Evolutionary conservation across 2,329 filamentous ascomycete species (phyloP), one percentile per base, ranked within the genome.

Genomic region (Aspergillus intermedius): DNA sequence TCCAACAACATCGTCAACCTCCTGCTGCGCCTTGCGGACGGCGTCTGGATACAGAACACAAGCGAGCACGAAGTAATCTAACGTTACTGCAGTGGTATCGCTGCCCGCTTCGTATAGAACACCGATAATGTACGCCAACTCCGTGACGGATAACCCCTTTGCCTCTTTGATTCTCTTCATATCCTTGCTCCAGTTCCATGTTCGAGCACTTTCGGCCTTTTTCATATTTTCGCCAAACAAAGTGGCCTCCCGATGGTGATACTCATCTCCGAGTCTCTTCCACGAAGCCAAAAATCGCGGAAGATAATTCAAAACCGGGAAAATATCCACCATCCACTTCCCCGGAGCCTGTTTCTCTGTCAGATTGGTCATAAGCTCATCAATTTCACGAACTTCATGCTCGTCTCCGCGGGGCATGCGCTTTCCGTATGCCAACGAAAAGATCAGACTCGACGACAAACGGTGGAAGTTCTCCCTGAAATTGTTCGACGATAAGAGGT

Each of bases 361-460:
- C 17, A 40, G 15, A 5, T 21, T 22, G 4, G 37, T 5, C 57
- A 76, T 70, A 8, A 75, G 64, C 23, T 73, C 66, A 9, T 65
- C 65, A 25, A 77, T 74, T 9, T 76, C 71, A 39, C 68, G 57
- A 4, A 76, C 67, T 32, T 74, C 63, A 15, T 74, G 54, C 3
- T 73, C 73, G 47, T 77, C 70, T 46, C 54, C 55, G 49, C 46
- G 5, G 78, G 72, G 2, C 15, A 40, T 19, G 8, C 76, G 72
- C 42, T 74, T 70, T 0, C 77, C 76, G 53, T 79, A 79, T 3
- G 74, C 68, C 6, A 78, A 70, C 5, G 70, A 73, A 54, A 76
- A 76, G 1, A 77, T 70, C 12, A 78, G 66, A 52, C 73, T 77
- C 1, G 71, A 68, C 0, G 74, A 74, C 53, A 74, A 78, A 0